Conservation (phyloP, 495 filamentous ascomycete genomes). For the Tuber melanosporum region DNA sequence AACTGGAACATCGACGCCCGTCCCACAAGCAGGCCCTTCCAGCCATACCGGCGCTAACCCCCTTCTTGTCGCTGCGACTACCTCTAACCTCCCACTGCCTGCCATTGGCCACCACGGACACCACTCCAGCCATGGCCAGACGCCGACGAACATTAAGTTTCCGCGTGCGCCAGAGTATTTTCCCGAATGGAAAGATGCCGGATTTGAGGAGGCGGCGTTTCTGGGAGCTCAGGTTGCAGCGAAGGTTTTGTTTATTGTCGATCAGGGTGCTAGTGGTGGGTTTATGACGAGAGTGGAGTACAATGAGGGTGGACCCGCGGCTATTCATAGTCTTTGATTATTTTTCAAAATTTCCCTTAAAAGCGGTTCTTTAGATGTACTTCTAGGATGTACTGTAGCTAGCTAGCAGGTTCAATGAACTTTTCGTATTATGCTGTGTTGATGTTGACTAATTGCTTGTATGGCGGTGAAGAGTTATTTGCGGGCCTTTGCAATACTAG, state of each 20-base stretch:
- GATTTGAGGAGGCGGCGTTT: constrained; percentile 46
- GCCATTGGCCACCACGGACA: constrained; percentile 49
- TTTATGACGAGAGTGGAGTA: constrained; percentile 70
- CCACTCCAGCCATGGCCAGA: constrained; percentile 77
- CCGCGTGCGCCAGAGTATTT: constrained; percentile 79
- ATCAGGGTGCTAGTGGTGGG: constrained; percentile 62
- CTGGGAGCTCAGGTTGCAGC: constrained; percentile 47
- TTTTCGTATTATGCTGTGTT: background rate
- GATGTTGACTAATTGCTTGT: background rate
- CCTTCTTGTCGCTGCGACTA: constrained; percentile 86
- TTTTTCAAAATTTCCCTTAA: constrained; percentile 25
- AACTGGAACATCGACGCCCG: constrained; percentile 85
- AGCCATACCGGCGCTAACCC: constrained; percentile 65
- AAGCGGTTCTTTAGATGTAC: background rate
- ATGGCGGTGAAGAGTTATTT: background rate
- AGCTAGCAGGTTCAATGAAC: background rate
- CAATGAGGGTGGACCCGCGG: constrained; percentile 67
- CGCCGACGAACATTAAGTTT: constrained; percentile 76
- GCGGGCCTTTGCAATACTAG: background rate
- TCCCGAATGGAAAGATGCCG: constrained; percentile 84
- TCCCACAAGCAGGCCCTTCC: constrained; percentile 41
- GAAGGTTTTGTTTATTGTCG: constrained; percentile 53
- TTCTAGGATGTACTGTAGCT: background rate
- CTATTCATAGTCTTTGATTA: constrained; percentile 50
- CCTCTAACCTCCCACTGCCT: constrained; percentile 54